Evolutionary conservation across 352 stramenopile species (phyloP).

Genomic region (Phytopythium mirpurense): DNA sequence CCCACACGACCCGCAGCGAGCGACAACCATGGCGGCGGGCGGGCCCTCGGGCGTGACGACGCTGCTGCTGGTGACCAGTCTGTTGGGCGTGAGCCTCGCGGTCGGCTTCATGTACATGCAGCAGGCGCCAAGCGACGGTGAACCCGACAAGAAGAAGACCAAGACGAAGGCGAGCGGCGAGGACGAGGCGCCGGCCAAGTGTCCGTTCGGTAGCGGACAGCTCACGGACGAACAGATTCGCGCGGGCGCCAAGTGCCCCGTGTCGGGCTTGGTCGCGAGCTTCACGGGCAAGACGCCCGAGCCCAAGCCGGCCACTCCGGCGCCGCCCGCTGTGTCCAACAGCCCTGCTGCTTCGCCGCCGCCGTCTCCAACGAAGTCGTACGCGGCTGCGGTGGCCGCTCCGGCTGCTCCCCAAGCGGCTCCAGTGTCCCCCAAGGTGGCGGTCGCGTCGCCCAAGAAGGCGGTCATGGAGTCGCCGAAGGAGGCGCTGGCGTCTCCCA

Average conservation of each 20-base stretch:
- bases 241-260: conserved; percentile 32
- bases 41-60: conserved; percentile 24
- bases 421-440: conserved; percentile 4
- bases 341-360: conserved; percentile 4
- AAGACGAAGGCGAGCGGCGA: conserved; percentile 11
- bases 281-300: conserved; percentile 8
- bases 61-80: conserved; percentile 53
- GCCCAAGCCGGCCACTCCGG: conserved; percentile 2
- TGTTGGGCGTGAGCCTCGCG: conserved; percentile 54
- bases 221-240: conserved; percentile 29
- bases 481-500: conserved; percentile 3
- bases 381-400: conserved; percentile 8
- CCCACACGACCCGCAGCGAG: background rate
- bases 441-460: background rate
- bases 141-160: conserved; percentile 14
- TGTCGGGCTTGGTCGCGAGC: conserved; percentile 26
- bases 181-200: conserved; percentile 9
- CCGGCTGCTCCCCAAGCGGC: conserved; percentile 10
- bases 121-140: conserved; percentile 10
- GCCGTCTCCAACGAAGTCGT: background rate
- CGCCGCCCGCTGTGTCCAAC: background rate
- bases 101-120: conserved; percentile 62
- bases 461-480: conserved; percentile 1
- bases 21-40: conserved; percentile 24
- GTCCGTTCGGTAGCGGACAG: conserved; percentile 17